phyloP scores from a whole-genome alignment of 495 filamentous ascomycete genomes.

The Podospora anserina region DNA sequence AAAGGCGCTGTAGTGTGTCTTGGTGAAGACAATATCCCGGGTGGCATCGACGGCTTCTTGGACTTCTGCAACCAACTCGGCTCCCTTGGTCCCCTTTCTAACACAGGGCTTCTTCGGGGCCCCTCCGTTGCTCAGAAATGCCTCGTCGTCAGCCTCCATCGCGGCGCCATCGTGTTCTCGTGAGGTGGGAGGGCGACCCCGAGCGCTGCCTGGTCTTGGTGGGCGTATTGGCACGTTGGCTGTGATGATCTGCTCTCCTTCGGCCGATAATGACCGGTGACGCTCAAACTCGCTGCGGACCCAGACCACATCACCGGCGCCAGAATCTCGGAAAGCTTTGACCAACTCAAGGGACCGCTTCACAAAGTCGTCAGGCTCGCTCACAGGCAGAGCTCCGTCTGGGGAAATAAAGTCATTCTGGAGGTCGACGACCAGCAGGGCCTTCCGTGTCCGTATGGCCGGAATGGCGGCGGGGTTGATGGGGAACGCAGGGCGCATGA shows the following conservation, averaged over 20 bases:
- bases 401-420: conserved; percentile 86
- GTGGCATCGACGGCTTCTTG: conserved; percentile 52
- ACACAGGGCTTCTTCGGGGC: conserved; percentile 49
- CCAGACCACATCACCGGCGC: conserved; percentile 81
- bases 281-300: conserved; percentile 71
- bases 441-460: conserved; percentile 65
- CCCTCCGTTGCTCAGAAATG: conserved; percentile 53
- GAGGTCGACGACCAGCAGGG: conserved; percentile 78
- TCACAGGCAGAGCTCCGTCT: conserved; percentile 65
- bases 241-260: conserved; percentile 50
- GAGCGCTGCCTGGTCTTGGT: conserved; percentile 5
- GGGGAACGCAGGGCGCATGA: conserved; percentile 43
- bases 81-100: conserved; percentile 57
- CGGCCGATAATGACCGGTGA: conserved; percentile 47
- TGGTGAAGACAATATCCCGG: conserved; percentile 68
- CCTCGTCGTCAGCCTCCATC: conserved; percentile 50
- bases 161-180: conserved; percentile 30
- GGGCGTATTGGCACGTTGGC: conserved; percentile 28
- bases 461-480: conserved; percentile 48
- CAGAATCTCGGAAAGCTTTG: conserved; percentile 63
- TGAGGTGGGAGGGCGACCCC: conserved; percentile 23
- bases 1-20: conserved; percentile 87
- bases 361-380: conserved; percentile 62
- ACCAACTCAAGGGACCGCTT: conserved; percentile 63
- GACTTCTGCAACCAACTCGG: conserved; percentile 62